phyloP scores from a whole-genome alignment of 2,329 filamentous ascomycete genomes.

The Hymenoscyphus occultus region DNA sequence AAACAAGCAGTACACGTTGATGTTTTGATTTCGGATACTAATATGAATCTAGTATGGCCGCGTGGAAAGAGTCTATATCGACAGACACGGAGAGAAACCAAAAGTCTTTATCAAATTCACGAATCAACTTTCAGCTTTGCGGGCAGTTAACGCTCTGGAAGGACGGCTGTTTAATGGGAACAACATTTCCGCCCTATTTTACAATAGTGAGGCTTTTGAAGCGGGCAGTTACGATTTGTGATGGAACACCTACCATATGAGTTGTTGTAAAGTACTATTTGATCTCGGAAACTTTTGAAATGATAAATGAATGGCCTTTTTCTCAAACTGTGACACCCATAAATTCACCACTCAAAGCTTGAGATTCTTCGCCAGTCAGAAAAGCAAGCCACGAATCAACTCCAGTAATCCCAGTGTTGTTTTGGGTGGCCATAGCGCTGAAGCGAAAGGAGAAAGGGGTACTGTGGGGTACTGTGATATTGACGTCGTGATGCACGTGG shows the following conservation, averaged over 20 bases:
- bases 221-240: constrained; percentile 50
- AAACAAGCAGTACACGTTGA: not conserved
- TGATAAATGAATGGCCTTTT: too few relatives aligned
- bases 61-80: constrained; percentile 76
- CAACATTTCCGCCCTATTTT: constrained; percentile 77
- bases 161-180: constrained; percentile 88
- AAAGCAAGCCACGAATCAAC: too few relatives aligned
- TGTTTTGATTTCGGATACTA: constrained; percentile 7
- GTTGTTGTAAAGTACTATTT: too few relatives aligned
- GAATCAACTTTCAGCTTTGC: constrained; percentile 75
- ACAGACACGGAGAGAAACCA: constrained; percentile 52
- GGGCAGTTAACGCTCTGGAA: constrained; percentile 88
- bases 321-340: too few relatives aligned
- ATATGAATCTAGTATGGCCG: constrained; percentile 63
- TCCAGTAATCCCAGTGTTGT: too few relatives aligned
- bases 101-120: constrained; percentile 94
- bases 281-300: too few relatives aligned
- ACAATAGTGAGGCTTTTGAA: constrained; percentile 79
- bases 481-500: too few relatives aligned
- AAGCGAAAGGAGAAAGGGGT: too few relatives aligned
- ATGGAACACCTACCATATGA: not conserved
- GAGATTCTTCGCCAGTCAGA: too few relatives aligned
- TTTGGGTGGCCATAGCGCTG: too few relatives aligned
- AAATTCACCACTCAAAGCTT: too few relatives aligned
- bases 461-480: too few relatives aligned